Evolutionary conservation across 352 stramenopile genomes (phyloP).

Genomic region (Blastocystis sp.): DNA sequence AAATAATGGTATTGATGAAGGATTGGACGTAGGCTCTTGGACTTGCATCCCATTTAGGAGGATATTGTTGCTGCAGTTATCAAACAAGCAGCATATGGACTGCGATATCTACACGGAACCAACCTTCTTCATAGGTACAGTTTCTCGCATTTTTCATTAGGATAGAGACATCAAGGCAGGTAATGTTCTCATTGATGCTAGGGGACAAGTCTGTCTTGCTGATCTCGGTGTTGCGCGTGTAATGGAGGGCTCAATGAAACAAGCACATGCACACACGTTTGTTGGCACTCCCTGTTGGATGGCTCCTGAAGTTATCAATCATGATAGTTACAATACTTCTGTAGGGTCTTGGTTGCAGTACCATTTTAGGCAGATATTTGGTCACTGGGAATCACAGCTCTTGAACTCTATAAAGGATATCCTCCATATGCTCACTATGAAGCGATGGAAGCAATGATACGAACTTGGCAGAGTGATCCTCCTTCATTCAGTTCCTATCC

Average conservation of each 20-base stretch:
- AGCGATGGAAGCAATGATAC: constrained; percentile 32
- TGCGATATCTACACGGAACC: constrained; percentile 40
- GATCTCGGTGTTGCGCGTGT: constrained; percentile 62
- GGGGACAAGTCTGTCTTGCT: constrained; percentile 8
- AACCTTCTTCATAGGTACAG: constrained; percentile 60
- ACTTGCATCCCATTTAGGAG: constrained; percentile 5
- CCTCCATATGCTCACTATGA: constrained; percentile 54
- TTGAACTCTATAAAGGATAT: constrained; percentile 61
- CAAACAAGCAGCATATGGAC: constrained; percentile 37
- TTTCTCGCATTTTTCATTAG: neutral
- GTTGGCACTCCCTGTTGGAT: constrained; percentile 68
- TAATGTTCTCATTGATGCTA: constrained; percentile 46
- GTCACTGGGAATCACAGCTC: constrained; percentile 65
- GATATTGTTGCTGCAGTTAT: neutral
- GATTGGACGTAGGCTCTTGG: neutral
- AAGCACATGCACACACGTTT: constrained; percentile 14
- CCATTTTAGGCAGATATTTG: constrained; percentile 51
- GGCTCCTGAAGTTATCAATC: constrained; percentile 55
- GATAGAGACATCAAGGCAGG: constrained; percentile 61
- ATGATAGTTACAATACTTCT: constrained; percentile 10
- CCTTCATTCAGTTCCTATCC: constrained; percentile 23
- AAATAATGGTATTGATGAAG: neutral
- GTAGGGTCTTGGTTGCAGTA: neutral
- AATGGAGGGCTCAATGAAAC: constrained; percentile 44
- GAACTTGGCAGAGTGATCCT: constrained; percentile 23